A percentile compares a stretch with the other conserved stretches of the same genome.
Evolutionary conservation across 306 rosid genomes (phyloP).

Genomic region (Aeschynomene evenia): DNA sequence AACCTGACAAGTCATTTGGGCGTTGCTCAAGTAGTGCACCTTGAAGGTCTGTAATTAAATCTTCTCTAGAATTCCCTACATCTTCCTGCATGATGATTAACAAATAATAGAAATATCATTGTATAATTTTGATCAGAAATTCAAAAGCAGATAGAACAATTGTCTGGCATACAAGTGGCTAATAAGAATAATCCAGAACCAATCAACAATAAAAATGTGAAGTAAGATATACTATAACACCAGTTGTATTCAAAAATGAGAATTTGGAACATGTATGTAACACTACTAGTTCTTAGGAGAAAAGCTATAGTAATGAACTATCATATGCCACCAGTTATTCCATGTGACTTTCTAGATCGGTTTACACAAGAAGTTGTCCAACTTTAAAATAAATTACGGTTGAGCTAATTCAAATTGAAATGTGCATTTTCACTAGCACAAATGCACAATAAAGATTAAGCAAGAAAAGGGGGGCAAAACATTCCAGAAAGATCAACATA

Average conservation of each 20-base stretch:
- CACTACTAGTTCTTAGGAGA: neutral
- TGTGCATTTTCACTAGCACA: no score
- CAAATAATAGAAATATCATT: constrained; percentile 23
- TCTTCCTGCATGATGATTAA: constrained; percentile 52
- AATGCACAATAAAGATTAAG: no score
- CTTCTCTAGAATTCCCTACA: constrained; percentile 36
- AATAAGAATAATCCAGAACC: constrained; percentile 10
- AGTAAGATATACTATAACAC: constrained; percentile 1
- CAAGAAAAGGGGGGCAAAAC: neutral
- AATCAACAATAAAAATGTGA: neutral
- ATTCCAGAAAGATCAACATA: neutral
- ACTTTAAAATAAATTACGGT: neutral
- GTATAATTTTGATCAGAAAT: neutral
- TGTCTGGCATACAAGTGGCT: neutral
- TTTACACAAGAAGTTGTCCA: neutral
- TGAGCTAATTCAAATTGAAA: neutral
- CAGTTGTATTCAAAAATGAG: neutral
- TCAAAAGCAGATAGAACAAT: neutral
- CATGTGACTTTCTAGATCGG: neutral
- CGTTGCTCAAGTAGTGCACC: constrained; percentile 66
- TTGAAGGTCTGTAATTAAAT: constrained; percentile 60
- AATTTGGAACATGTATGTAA: neutral
- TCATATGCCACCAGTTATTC: neutral
- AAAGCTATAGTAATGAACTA: neutral
- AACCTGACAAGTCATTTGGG: constrained; percentile 49